Evolutionary conservation across 495 filamentous ascomycete species (phyloP).

Genomic region (Usnea hakonensis): DNA sequence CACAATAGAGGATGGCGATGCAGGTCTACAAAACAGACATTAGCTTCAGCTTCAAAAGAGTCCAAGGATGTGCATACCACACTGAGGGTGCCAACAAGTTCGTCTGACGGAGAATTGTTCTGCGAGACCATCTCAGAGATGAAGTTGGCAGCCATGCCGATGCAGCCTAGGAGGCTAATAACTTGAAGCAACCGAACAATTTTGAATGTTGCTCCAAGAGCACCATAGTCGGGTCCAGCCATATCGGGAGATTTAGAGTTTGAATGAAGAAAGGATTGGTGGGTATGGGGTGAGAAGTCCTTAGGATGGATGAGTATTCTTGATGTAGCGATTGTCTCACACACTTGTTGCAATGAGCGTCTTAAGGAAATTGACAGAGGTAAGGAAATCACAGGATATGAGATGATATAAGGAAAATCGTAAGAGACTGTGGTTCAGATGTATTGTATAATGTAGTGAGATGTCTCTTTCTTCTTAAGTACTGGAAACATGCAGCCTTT

Average conservation of each 20-base stretch:
- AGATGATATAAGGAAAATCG: constrained; percentile 15
- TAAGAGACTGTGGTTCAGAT: constrained; percentile 15
- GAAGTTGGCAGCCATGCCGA: constrained; percentile 78
- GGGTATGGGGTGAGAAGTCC: background rate
- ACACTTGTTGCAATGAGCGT: constrained; percentile 21
- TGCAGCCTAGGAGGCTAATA: constrained; percentile 64
- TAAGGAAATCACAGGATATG: constrained; percentile 17
- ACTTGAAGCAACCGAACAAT: constrained; percentile 63
- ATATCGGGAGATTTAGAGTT: constrained; percentile 28
- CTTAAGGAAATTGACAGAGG: constrained; percentile 23
- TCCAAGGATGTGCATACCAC: constrained; percentile 51
- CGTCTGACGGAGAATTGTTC: constrained; percentile 54
- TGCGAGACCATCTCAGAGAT: constrained; percentile 64
- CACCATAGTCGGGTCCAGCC: constrained; percentile 54
- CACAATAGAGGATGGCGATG: constrained; percentile 67
- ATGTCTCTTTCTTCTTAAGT: constrained; percentile 21
- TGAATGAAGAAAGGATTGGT: background rate
- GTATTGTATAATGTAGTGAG: constrained; percentile 14
- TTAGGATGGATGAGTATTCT: background rate
- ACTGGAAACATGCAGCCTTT: constrained; percentile 7
- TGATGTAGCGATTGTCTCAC: background rate
- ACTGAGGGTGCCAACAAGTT: constrained; percentile 68
- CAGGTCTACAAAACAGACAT: constrained; percentile 46
- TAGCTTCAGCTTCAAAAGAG: background rate
- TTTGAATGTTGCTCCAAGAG: constrained; percentile 70